phyloP scores from a whole-genome alignment of 78 protist species.

The Neovahlkampfia damariscottae region DNA sequence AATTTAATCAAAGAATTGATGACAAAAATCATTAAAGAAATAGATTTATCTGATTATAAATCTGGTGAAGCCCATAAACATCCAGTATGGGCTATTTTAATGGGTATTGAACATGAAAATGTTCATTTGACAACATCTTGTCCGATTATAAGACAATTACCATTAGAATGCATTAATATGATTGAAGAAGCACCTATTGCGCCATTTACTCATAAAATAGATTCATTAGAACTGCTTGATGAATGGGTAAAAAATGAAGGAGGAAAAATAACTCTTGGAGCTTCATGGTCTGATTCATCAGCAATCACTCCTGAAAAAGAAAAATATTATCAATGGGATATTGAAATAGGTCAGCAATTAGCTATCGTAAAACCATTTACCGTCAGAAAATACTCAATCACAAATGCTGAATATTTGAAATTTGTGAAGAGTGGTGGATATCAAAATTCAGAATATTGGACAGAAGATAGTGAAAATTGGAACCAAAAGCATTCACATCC shows the following conservation, averaged over 20 bases:
- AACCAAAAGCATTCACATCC: slow-evolving; percentile 12
- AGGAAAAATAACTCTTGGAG: neutral
- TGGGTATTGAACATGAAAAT: slow-evolving; percentile 63
- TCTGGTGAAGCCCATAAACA: neutral
- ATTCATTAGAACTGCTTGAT: no score
- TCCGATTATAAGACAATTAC: slow-evolving; percentile 47
- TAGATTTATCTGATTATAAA: slow-evolving; percentile 9
- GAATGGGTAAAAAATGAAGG: no score
- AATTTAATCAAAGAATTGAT: slow-evolving; percentile 28
- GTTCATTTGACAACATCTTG: slow-evolving; percentile 60
- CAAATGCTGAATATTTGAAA: slow-evolving; percentile 39
- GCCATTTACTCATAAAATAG: neutral
- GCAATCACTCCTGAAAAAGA: no score
- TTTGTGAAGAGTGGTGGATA: slow-evolving; percentile 46
- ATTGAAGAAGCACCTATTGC: no score
- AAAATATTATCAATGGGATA: slow-evolving; percentile 41
- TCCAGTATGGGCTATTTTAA: slow-evolving; percentile 32
- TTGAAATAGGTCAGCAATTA: slow-evolving; percentile 25
- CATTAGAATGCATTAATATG: no score
- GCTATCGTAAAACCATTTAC: slow-evolving; percentile 17
- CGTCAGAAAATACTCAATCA: slow-evolving; percentile 28
- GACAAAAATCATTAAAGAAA: neutral
- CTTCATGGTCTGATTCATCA: neutral
- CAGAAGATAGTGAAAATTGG: slow-evolving; percentile 46
- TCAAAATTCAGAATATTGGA: slow-evolving; percentile 15